Percentiles rank a stretch among this genome's conserved stretches.
Conservation (phyloP, 345 rosid species). For the Sonneratia alba region DNA sequence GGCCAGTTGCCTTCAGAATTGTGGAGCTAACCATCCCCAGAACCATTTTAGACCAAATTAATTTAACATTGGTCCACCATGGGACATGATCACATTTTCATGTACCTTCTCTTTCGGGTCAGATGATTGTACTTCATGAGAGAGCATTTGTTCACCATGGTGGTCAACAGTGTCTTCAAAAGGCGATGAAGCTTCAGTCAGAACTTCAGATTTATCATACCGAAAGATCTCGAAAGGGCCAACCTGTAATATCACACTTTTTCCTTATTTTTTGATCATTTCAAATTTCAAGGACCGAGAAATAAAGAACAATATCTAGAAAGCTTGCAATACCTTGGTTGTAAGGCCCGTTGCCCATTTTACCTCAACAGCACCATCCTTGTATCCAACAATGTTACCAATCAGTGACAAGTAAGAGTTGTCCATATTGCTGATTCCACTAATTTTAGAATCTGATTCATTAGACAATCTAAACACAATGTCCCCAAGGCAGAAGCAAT, state of each 20-base stretch:
- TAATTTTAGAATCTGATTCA: not conserved
- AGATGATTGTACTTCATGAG: conserved; percentile 27
- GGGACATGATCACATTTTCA: conserved; percentile 2
- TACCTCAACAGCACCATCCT: conserved; percentile 63
- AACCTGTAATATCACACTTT: conserved; percentile 38
- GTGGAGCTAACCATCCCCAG: not conserved
- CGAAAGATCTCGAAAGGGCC: conserved; percentile 63
- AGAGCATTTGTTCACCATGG: conserved; percentile 30
- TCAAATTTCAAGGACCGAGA: not conserved
- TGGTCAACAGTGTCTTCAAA: conserved; percentile 39
- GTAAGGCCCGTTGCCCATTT: conserved; percentile 67
- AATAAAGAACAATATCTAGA: not conserved
- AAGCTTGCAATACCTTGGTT: conserved; percentile 36
- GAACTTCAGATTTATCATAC: conserved; percentile 50
- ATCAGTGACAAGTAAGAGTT: conserved; percentile 37
- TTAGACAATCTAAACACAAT: conserved; percentile 41
- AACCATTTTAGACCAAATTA: not conserved
- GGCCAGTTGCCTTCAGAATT: not conserved
- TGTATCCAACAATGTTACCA: conserved; percentile 63
- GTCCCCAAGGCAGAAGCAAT: conserved; percentile 55
- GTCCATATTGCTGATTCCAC: conserved; percentile 15
- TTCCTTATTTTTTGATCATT: not conserved
- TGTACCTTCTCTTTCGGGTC: conserved; percentile 36
- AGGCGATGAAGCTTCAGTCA: conserved; percentile 21
- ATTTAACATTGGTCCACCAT: not conserved